A percentile compares a stretch with the other conserved stretches of the same genome.
Evolutionary conservation across 208 protist genomes (phyloP).

Genomic region (Lotmaria passim): DNA sequence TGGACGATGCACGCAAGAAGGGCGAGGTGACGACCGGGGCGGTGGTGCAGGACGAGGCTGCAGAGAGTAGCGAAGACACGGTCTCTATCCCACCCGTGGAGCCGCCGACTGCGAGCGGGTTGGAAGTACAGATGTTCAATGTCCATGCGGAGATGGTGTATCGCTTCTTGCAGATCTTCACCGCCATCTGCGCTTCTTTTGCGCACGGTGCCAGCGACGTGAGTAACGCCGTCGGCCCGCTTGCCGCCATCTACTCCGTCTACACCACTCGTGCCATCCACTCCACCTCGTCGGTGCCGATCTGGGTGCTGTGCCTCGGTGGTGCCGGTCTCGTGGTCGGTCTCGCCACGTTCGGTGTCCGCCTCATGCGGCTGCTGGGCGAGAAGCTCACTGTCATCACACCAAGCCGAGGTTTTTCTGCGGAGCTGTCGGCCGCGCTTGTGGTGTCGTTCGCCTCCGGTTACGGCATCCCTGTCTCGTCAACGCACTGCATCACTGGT

Average conservation of each 20-base stretch:
- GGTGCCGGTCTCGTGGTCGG: constrained; percentile 75
- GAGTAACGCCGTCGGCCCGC: constrained; percentile 84
- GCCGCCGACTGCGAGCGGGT: constrained; percentile 29
- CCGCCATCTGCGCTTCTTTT: constrained; percentile 81
- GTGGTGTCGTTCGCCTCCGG: constrained; percentile 82
- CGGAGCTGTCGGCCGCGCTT: constrained; percentile 73
- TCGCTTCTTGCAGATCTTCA: constrained; percentile 85
- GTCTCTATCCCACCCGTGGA: neutral
- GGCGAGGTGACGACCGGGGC: constrained; percentile 29
- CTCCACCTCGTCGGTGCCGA: constrained; percentile 42
- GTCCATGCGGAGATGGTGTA: constrained; percentile 69
- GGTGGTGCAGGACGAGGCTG: constrained; percentile 36
- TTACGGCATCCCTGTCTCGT: constrained; percentile 85
- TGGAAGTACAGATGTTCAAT: constrained; percentile 64
- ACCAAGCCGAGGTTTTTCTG: constrained; percentile 72
- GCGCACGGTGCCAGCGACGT: constrained; percentile 89
- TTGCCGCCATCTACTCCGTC: constrained; percentile 73
- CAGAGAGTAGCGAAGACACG: constrained; percentile 22
- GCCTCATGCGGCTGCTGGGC: constrained; percentile 74
- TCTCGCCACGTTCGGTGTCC: constrained; percentile 73
- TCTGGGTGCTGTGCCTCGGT: constrained; percentile 77
- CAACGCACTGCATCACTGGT: constrained; percentile 92
- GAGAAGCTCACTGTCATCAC: constrained; percentile 84
- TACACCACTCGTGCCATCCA: constrained; percentile 56
- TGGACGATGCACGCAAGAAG: constrained; percentile 18